Percentiles rank a stretch among this genome's conserved stretches.
Evolutionary conservation across 805 yeast species (phyloP).

Genomic region (Candida caryicola): DNA sequence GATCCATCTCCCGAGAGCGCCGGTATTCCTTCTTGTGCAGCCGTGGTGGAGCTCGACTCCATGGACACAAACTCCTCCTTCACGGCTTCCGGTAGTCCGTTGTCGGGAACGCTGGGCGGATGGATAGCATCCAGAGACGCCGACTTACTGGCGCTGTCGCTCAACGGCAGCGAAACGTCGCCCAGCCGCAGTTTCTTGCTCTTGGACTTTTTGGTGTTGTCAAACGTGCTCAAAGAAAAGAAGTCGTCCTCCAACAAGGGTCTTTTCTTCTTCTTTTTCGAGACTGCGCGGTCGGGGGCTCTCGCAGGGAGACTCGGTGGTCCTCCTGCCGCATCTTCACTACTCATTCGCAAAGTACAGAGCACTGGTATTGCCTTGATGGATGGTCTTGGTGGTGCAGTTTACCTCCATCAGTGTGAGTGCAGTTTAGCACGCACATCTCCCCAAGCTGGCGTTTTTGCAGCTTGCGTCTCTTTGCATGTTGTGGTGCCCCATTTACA

Average conservation of each 20-base stretch:
- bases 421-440: too few species aligned
- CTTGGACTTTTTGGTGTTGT: constrained; percentile 9
- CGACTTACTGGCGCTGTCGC: not conserved
- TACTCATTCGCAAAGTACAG: too few species aligned
- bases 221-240: constrained; percentile 12
- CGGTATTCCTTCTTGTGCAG: not conserved
- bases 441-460: too few species aligned
- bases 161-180: not conserved
- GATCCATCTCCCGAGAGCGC: not conserved
- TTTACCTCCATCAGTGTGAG: too few species aligned
- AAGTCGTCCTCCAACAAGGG: constrained; percentile 13
- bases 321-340: too few species aligned
- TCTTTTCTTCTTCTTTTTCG: constrained; percentile 11
- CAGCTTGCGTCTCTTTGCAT: too few species aligned
- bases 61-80: not conserved
- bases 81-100: not conserved
- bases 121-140: not conserved
- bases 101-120: not conserved
- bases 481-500: too few species aligned
- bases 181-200: constrained; percentile 1
- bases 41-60: not conserved
- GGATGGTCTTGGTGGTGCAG: too few species aligned
- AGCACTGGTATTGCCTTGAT: too few species aligned
- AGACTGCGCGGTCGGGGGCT: not conserved
- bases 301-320: not conserved